Base-by-base conservation (phyloP, 202 grass and related monocot genomes). In the Schoenoplectus tabernaemontani region DNA sequence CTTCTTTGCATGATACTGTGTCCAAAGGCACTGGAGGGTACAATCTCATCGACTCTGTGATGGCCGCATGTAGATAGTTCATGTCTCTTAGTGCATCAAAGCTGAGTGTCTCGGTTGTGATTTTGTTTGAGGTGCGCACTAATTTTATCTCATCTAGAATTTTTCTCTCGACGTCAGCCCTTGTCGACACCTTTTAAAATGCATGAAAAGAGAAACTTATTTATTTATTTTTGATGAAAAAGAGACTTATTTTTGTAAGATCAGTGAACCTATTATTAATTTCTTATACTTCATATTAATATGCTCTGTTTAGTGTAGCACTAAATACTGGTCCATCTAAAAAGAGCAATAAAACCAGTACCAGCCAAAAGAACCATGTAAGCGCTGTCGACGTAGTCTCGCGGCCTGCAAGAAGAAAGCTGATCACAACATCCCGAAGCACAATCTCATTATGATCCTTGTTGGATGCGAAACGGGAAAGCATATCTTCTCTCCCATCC, bases 1-100 rank as follows among this genome's bases (percentile, higher is more conserved):
- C 89, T 0, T 79, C 72, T 43, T 77, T 78, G 81, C 92, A 91
- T 41, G 85, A 82, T 71, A 79, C 76, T 6, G 80, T 82, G 85
- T 91, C 87, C 13, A 94, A 33, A n/a, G 92, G 81, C 59, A 63
- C 85, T 3, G 89, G 85, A 3, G 89, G 85, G 78, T 89, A 91
- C 44, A 89, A 36, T 60, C 85, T 79, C 89, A 91, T 91, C 23
- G 89, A 91, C 60, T 94, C 89, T 0, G 87, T 86, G 57, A 91
- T 75, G 24, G 89, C 82, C 0, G 89, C 92, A 42, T 94, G 92
- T 4, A 91, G 81, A 85, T 91, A 91, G 57, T 89, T 83, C 89
- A 94, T 89, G 4, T 80, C 85, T 9, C 87, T 76, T 2, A 91
- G 84, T n/a, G 80, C 85, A 32, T 91, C 85, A 48, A 87, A 89